Base-by-base conservation (phyloP, 192 early-diverging fungal species). In the Radiomyces spectabilis region DNA sequence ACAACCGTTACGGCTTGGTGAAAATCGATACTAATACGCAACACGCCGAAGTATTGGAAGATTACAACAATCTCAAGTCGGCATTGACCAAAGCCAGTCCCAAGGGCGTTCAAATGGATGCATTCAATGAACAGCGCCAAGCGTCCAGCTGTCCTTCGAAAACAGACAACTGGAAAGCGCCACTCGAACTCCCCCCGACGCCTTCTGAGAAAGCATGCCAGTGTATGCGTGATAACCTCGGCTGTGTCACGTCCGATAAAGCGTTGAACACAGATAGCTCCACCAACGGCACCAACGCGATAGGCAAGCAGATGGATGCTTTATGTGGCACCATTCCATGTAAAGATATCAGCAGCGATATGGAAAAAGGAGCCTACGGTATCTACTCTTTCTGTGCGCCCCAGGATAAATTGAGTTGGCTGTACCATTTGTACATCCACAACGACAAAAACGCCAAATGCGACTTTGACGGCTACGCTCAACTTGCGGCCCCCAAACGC, bases 1-100 rank as follows among this genome's bases (percentile, higher is more conserved):
- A 67, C 62, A 90, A 90, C 61, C 61, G 77, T 22, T 90, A 90
- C 61, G 86, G 87, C 0, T 62, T 90, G 4, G 83, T 90, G 43
- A 61, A 71, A 21, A 61, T 88, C 53, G 63, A 71, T 24, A 64
- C 66, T 39, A 64, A 65, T 32, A 73, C 55, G 24, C 61, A 61
- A 0, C n/a, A n/a, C n/a, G 65, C 48, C 8, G 71, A 45, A 32
- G 62, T 69, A 53, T 59, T 80, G 12, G 63, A 55, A 0, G 85
- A 89, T 54, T 89, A 80, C 62, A 68, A 59, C 53, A 78, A 83
- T 58, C 71, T 89, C 31, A 78, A 84, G 51, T 71, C 68, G 13
- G 64, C 57, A 6, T 61, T 86, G 51, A 59, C 68, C 13, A 59
- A 65, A 8, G 74, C 71, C 24, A 74, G 72, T 5, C 85, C 83